phyloP scores from a whole-genome alignment of 202 grass and related monocot species.

The Hordeum pubiflorum region DNA sequence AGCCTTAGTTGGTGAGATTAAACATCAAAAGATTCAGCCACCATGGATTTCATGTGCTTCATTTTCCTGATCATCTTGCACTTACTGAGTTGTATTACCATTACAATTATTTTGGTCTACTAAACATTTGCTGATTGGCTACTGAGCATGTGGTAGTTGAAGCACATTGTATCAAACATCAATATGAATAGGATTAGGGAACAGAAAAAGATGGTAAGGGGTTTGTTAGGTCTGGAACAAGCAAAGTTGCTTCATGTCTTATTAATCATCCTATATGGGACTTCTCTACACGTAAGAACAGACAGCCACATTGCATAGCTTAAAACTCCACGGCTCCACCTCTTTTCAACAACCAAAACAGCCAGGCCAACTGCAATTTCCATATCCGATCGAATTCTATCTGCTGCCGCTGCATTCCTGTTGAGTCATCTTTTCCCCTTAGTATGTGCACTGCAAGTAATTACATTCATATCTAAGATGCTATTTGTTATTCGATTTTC shows the following conservation, averaged over 20 bases:
- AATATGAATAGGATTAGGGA: constrained; percentile 31
- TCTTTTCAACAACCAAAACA: constrained; percentile 42
- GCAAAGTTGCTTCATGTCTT: constrained; percentile 55
- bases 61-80: constrained; percentile 1
- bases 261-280: constrained; percentile 40
- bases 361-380: constrained; percentile 26
- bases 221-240: constrained; percentile 62
- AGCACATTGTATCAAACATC: constrained; percentile 36
- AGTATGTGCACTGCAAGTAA: constrained; percentile 19
- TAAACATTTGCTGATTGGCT: constrained; percentile 29
- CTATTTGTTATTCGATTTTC: constrained; percentile 15
- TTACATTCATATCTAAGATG: constrained; percentile 4
- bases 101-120: constrained; percentile 21
- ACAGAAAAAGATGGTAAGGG: constrained; percentile 39
- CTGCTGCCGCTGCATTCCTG: constrained; percentile 19
- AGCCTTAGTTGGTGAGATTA: neutral
- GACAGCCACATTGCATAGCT: constrained; percentile 33
- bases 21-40: neutral
- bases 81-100: constrained; percentile 17
- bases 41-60: constrained; percentile 2
- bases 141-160: constrained; percentile 29
- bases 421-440: constrained; percentile 16
- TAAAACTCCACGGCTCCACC: constrained; percentile 37
- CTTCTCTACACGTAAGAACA: constrained; percentile 46
- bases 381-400: constrained; percentile 17